phyloP scores from a whole-genome alignment of 805 yeast species.

The Candida maesae region DNA sequence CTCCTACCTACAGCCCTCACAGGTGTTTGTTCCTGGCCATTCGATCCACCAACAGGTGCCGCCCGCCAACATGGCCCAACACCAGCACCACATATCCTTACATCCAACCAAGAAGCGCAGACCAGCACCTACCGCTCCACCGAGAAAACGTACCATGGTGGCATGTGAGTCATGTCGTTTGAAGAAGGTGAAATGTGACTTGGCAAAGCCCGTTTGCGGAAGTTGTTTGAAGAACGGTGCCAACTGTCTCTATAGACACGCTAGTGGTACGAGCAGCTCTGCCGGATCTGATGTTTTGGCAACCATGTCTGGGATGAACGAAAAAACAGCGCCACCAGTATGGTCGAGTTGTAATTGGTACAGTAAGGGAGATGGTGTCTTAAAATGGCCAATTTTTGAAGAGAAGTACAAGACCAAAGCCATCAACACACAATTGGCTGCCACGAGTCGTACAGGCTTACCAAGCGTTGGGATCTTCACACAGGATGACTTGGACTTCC shows the following conservation, averaged over 20 bases:
- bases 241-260: slow-evolving; percentile 18
- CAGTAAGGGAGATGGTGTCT: slow-evolving; percentile 15
- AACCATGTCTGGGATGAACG: slow-evolving; percentile 7
- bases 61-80: too few species aligned
- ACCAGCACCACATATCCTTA: neutral
- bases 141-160: slow-evolving; percentile 18
- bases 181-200: slow-evolving; percentile 47
- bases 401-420: slow-evolving; percentile 9
- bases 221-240: slow-evolving; percentile 29
- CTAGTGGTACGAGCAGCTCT: neutral
- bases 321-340: slow-evolving; percentile 8
- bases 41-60: neutral
- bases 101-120: neutral
- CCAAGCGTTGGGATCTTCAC: slow-evolving; percentile 12
- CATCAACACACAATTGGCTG: slow-evolving; percentile 12
- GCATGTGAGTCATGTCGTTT: slow-evolving; percentile 42
- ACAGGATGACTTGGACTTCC: slow-evolving; percentile 2
- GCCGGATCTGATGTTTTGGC: slow-evolving; percentile 4
- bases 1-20: neutral
- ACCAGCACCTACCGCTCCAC: neutral
- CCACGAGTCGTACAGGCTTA: slow-evolving; percentile 5
- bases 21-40: neutral
- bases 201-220: slow-evolving; percentile 42
- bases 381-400: slow-evolving; percentile 22
- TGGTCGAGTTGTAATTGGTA: slow-evolving; percentile 25